Percentiles rank a stretch among this genome's conserved stretches.
Evolutionary conservation across 108 stramenopile genomes (phyloP).

Genomic region (Tribonema minus): DNA sequence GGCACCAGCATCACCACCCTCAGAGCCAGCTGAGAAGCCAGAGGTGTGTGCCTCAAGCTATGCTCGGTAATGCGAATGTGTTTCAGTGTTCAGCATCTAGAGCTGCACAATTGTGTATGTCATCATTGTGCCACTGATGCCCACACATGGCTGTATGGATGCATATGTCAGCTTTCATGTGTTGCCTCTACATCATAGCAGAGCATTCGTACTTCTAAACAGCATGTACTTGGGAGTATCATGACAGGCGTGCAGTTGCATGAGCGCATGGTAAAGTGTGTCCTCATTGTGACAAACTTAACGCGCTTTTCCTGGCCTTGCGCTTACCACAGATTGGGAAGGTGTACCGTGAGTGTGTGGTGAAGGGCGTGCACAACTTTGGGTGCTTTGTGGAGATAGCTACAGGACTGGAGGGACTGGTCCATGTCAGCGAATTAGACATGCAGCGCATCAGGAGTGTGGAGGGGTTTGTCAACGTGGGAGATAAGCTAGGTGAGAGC

Average conservation of each 20-base stretch:
- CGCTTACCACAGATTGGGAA: no score
- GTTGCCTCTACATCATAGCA: neutral
- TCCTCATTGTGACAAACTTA: neutral
- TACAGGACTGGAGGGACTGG: constrained; percentile 47
- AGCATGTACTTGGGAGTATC: neutral
- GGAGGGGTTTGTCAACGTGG: neutral
- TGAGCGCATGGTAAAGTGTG: neutral
- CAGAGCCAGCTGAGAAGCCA: no score
- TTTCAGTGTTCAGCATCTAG: no score
- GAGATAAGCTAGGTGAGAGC: neutral
- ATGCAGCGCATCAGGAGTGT: constrained; percentile 6
- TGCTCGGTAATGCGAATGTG: no score
- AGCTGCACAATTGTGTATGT: no score
- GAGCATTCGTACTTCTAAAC: neutral
- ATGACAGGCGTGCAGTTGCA: neutral
- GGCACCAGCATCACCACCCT: no score
- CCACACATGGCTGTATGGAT: no score
- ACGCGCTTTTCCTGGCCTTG: neutral
- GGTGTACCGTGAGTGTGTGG: neutral
- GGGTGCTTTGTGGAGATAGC: constrained; percentile 47
- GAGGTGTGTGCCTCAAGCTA: no score
- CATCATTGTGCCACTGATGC: no score
- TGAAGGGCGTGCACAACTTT: constrained; percentile 35
- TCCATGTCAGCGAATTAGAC: constrained; percentile 49
- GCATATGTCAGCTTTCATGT: no score